These are phyloP conservation scores for Kickxella alabastrina DNA, from an alignment of 192 early-diverging fungal genomes.

Conservation along the genomic window DNA sequence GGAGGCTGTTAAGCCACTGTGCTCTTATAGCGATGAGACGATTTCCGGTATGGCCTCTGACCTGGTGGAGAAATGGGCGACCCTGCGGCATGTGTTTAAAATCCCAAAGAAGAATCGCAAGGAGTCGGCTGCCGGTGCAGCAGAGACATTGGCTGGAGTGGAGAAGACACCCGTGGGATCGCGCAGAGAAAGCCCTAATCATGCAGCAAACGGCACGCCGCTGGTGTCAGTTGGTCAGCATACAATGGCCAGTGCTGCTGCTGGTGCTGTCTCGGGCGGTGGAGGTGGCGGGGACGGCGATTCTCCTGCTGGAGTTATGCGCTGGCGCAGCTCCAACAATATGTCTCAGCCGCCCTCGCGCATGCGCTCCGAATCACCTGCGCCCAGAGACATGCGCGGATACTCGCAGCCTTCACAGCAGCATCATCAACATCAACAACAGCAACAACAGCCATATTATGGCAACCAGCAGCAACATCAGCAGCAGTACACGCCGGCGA, in stretches of 20 bases:
- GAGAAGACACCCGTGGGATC: constrained; percentile 18
- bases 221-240: too few relatives aligned
- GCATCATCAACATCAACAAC: neutral
- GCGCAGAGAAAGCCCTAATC: constrained; percentile 31
- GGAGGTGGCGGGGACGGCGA: neutral
- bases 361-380: constrained; percentile 24
- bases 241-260: too few relatives aligned
- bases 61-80: constrained; percentile 37
- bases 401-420: neutral
- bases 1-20: constrained; percentile 55
- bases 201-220: constrained; percentile 4
- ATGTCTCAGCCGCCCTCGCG: constrained; percentile 6
- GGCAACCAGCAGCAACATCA: neutral
- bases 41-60: constrained; percentile 24
- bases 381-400: neutral
- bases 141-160: too few relatives aligned
- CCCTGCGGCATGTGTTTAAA: constrained; percentile 38
- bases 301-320: constrained; percentile 1
- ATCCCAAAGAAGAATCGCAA: constrained; percentile 46
- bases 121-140: constrained; percentile 18
- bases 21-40: constrained; percentile 38
- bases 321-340: constrained; percentile 13
- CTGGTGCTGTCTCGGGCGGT: neutral
- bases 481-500: neutral
- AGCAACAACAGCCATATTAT: too few relatives aligned